Conservation (phyloP, 768 basidiomycete genomes). For the Xerocomus potaroensis region DNA sequence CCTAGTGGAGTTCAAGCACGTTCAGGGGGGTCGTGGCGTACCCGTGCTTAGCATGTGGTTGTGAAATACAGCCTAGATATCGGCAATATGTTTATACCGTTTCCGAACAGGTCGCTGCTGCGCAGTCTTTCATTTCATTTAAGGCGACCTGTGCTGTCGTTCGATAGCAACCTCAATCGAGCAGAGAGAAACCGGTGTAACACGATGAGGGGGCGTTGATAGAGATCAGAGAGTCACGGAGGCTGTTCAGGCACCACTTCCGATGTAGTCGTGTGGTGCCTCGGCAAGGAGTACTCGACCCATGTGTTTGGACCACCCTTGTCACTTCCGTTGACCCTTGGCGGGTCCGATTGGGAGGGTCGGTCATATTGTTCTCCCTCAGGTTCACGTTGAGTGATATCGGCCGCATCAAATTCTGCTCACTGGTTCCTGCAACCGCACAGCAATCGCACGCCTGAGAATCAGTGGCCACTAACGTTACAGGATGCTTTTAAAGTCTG, state of each 20-base stretch:
- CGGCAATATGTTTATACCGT: background rate
- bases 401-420: background rate
- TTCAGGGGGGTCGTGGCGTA: background rate
- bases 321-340: conserved; percentile 2
- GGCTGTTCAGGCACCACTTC: background rate
- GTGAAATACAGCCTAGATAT: background rate
- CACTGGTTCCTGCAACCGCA: background rate
- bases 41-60: background rate
- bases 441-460: background rate
- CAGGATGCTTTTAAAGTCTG: conserved; percentile 10
- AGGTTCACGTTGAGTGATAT: background rate
- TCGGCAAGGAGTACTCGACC: conserved; percentile 2
- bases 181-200: background rate
- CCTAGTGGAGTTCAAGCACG: background rate
- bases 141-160: background rate
- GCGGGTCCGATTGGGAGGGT: background rate
- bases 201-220: background rate
- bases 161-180: background rate
- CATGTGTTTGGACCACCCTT: background rate
- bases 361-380: background rate
- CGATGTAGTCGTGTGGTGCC: background rate
- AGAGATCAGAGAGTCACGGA: background rate
- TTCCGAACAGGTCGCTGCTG: background rate
- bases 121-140: background rate
- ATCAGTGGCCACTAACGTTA: background rate